phyloP scores from a whole-genome alignment of 169 alveolate species.

The Cyclospora cayetanensis region DNA sequence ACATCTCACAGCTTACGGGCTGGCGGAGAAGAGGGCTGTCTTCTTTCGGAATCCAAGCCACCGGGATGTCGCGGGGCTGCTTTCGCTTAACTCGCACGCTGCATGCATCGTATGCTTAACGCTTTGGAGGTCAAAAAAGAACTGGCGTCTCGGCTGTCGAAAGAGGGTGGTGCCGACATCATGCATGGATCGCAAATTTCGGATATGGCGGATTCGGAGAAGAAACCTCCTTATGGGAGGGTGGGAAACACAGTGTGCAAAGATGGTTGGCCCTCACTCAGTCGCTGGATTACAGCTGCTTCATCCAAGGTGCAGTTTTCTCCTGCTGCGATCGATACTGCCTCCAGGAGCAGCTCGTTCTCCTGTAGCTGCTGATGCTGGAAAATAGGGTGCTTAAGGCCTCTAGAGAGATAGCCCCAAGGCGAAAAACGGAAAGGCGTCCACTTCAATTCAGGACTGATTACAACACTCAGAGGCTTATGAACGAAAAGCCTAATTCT shows the following conservation, averaged over 20 bases:
- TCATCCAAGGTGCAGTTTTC: not conserved
- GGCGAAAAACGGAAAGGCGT: constrained; percentile 11
- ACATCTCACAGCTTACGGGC: not conserved
- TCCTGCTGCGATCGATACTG: not conserved
- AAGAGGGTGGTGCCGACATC: no score
- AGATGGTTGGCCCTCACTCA: no score
- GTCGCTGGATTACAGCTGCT: not conserved
- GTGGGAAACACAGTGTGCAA: no score
- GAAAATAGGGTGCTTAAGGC: constrained; percentile 8
- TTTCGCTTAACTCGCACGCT: not conserved
- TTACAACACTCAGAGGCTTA: no score
- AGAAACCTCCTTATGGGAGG: no score
- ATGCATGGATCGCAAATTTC: no score
- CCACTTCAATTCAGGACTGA: not conserved
- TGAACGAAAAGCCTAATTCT: no score
- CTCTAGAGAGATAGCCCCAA: not conserved
- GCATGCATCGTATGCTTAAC: not conserved
- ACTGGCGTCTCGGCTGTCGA: no score
- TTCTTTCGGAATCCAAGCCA: constrained; percentile 11
- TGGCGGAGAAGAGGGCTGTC: not conserved
- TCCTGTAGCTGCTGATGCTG: constrained; percentile 26
- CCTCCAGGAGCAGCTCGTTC: not conserved
- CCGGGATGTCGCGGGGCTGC: constrained; percentile 1
- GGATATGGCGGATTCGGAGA: no score
- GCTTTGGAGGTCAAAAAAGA: constrained; percentile 8